A percentile compares a stretch with the other conserved stretches of the same genome.
Evolutionary conservation across 805 yeast genomes (phyloP).

Genomic region (Wickerhamomyces hampshirensis): DNA sequence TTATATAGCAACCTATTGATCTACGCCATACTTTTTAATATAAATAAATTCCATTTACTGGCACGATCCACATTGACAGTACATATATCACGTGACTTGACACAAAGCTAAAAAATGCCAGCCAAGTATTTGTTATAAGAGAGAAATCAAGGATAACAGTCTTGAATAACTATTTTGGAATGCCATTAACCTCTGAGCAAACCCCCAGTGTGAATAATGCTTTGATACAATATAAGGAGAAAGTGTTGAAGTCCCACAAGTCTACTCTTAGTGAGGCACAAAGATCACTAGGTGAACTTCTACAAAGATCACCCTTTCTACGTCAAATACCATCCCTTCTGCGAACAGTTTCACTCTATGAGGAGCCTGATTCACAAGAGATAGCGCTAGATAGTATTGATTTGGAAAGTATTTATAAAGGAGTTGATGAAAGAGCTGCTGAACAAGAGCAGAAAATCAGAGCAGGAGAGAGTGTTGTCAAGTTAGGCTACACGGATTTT

Average conservation of each 20-base stretch:
- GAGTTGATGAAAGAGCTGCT: constrained; percentile 49
- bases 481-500: constrained; percentile 47
- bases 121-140: too few relatives aligned
- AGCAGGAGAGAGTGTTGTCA: constrained; percentile 7
- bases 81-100: too few relatives aligned
- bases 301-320: background rate
- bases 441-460: constrained; percentile 23
- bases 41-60: too few relatives aligned
- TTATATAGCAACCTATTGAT: too few relatives aligned
- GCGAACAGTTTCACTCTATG: constrained; percentile 10
- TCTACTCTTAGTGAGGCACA: background rate
- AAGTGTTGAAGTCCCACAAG: background rate
- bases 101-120: too few relatives aligned
- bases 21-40: too few relatives aligned
- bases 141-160: too few relatives aligned
- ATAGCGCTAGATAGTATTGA: constrained; percentile 60
- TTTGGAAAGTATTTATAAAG: constrained; percentile 49
- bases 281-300: background rate
- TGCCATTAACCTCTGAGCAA: too few relatives aligned
- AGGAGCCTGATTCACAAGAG: constrained; percentile 17
- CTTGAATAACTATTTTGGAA: too few relatives aligned
- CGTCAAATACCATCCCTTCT: constrained; percentile 1
- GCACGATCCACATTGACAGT: too few relatives aligned
- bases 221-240: too few relatives aligned
- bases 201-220: too few relatives aligned